These are phyloP conservation scores for Pestalotiopsis sp. DNA, from an alignment of 2,329 filamentous ascomycete species.

Conservation along the genomic window DNA sequence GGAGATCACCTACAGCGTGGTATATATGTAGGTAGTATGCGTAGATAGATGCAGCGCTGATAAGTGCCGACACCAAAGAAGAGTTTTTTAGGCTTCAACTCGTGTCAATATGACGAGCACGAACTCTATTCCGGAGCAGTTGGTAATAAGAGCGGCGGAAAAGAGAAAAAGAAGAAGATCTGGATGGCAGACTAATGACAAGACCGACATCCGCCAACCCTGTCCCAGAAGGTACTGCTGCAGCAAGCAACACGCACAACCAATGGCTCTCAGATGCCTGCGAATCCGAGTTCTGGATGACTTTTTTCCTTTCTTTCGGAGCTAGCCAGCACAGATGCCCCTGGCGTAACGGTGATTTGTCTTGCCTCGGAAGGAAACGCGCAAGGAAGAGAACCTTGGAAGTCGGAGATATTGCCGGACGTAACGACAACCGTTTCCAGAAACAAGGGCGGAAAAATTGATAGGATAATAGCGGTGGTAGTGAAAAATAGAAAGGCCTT, in stretches of 20 bases:
- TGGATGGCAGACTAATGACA: neutral
- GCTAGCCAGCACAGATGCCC: neutral
- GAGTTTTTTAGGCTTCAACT: neutral
- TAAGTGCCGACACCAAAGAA: conserved; percentile 1
- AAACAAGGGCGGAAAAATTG: neutral
- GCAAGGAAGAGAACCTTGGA: neutral
- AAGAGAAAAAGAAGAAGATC: neutral
- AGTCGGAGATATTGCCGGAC: neutral
- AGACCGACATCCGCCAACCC: neutral
- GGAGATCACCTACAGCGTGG: neutral
- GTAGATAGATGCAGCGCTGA: neutral
- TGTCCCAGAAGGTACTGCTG: neutral
- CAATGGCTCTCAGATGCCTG: no score
- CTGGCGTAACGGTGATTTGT: neutral
- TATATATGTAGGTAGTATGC: neutral
- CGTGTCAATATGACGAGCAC: neutral
- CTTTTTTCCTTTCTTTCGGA: neutral
- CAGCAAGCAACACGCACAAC: neutral
- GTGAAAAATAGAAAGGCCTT: neutral
- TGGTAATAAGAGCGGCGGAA: neutral
- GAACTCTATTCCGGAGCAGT: neutral
- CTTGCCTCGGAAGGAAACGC: neutral
- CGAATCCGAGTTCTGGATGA: no score
- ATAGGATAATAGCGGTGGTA: neutral
- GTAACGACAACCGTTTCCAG: neutral